Conservation (phyloP, 164 flowering plant genomes). For the Vitis riparia region DNA sequence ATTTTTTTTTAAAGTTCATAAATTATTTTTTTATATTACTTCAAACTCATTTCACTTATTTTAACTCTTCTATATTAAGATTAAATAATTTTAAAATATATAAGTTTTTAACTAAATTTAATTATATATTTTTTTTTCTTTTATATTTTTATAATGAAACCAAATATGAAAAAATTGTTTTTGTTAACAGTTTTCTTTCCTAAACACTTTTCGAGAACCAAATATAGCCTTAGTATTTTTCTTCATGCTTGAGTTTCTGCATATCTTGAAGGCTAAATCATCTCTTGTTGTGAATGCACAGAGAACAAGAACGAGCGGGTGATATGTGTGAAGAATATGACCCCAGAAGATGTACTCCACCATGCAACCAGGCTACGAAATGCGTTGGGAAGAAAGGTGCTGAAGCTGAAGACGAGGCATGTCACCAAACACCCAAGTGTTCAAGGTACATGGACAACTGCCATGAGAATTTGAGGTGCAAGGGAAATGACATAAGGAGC, state of each 20-base stretch:
- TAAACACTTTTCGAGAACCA: background rate
- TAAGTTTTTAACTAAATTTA: no score
- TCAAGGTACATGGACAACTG: constrained; percentile 95
- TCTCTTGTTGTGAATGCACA: constrained; percentile 20
- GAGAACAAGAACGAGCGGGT: constrained; percentile 80
- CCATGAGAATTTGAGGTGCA: constrained; percentile 33
- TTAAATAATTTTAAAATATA: no score
- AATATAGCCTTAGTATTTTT: no score
- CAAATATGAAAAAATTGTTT: no score
- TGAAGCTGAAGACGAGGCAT: constrained; percentile 86
- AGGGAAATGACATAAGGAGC: no score
- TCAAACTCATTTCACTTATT: no score
- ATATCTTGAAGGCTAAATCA: background rate
- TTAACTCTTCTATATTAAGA: no score
- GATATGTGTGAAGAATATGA: constrained; percentile 78
- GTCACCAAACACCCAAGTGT: constrained; percentile 84
- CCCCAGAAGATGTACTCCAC: constrained; percentile 57
- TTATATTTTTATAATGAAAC: no score
- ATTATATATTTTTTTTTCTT: no score
- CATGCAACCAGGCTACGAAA: constrained; percentile 79
- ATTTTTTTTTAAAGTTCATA: no score
- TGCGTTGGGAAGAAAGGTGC: constrained; percentile 68
- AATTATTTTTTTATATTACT: no score
- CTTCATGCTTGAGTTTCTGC: background rate
- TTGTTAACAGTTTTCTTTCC: background rate